These are phyloP conservation scores for Tetradesmus lagerheimii DNA, from an alignment of 139 green algal genomes.

Conservation along the genomic window DNA sequence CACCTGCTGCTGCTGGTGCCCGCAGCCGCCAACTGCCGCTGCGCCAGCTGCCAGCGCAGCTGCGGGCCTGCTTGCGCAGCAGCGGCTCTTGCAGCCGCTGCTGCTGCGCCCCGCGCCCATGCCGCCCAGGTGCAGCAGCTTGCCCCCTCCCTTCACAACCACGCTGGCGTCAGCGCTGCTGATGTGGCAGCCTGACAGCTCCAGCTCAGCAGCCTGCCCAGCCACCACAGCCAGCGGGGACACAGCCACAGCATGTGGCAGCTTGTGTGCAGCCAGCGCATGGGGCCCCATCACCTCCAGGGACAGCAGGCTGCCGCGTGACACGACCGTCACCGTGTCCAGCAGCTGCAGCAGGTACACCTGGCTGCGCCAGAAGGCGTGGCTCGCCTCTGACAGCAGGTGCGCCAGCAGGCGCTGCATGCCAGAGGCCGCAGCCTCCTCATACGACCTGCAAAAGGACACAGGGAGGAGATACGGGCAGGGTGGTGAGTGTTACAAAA, in stretches of 20 bases:
- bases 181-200: conserved; percentile 10
- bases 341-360: conserved; percentile 71
- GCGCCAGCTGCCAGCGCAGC: neutral
- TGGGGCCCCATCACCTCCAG: conserved; percentile 47
- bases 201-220: conserved; percentile 6
- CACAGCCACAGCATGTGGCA: conserved; percentile 12
- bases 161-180: neutral
- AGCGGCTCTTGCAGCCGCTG: neutral
- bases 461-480: neutral
- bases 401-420: conserved; percentile 53
- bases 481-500: no score
- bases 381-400: conserved; percentile 51
- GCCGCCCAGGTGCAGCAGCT: neutral
- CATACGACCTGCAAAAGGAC: conserved; percentile 8
- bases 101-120: neutral
- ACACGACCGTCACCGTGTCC: conserved; percentile 64
- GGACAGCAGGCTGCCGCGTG: conserved; percentile 55
- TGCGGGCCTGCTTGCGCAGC: neutral
- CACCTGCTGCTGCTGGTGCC: neutral
- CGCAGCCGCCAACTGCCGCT: neutral
- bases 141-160: neutral
- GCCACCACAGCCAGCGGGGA: conserved; percentile 12
- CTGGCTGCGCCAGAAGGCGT: conserved; percentile 61
- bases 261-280: conserved; percentile 27
- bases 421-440: conserved; percentile 27